A percentile compares a stretch with the other conserved stretches of the same genome.
Evolutionary conservation across 179 eudicot genomes (phyloP).

Genomic region (Heliamphora pulchella): DNA sequence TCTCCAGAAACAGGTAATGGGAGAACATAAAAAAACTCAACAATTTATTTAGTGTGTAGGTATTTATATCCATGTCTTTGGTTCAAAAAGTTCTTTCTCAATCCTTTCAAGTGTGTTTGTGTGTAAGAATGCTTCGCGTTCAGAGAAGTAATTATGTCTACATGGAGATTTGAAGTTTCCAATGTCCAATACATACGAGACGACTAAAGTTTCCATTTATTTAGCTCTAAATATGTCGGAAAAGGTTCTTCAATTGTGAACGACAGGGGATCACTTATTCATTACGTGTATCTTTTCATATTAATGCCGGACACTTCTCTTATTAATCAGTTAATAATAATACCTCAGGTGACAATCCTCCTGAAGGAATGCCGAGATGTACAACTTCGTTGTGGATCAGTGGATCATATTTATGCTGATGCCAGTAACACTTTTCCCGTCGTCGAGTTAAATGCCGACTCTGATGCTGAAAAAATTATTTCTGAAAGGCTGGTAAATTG

Average conservation of each 20-base stretch:
- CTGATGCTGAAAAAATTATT: slow-evolving; percentile 51
- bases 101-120: background rate
- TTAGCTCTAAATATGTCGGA: background rate
- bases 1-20: slow-evolving; percentile 75
- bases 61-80: background rate
- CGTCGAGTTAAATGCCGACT: slow-evolving; percentile 32
- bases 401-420: slow-evolving; percentile 26
- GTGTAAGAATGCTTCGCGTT: background rate
- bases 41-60: background rate
- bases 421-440: slow-evolving; percentile 22
- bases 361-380: slow-evolving; percentile 93
- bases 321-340: background rate
- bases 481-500: slow-evolving; percentile 56
- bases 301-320: background rate
- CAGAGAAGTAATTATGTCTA: background rate
- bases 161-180: background rate
- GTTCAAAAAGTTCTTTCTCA: background rate
- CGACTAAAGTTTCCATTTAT: background rate
- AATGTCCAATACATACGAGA: background rate
- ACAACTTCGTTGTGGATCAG: slow-evolving; percentile 80
- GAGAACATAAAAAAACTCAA: background rate
- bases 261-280: background rate
- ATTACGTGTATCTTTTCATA: background rate
- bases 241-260: background rate
- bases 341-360: slow-evolving; percentile 59